phyloP scores from a whole-genome alignment of 2,329 filamentous ascomycete genomes.

The Aspergillus bombycis region DNA sequence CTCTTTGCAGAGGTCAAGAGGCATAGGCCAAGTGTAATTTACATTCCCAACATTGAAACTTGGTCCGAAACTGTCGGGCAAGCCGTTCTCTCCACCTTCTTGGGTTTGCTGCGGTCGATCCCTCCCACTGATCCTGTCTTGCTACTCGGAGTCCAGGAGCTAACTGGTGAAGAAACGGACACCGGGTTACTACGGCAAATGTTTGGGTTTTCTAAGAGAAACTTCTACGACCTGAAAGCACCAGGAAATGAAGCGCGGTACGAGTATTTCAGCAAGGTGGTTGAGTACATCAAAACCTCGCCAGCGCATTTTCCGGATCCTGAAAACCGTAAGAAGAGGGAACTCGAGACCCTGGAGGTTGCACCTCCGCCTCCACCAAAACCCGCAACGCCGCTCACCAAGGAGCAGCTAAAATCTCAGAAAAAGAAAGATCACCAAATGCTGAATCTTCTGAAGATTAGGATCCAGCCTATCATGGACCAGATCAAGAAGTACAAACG shows the following conservation, averaged over 20 bases:
- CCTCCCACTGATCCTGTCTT: constrained; percentile 89
- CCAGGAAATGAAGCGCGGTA: constrained; percentile 67
- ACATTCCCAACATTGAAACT: constrained; percentile 83
- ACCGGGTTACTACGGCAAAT: constrained; percentile 70
- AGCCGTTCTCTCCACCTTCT: constrained; percentile 74
- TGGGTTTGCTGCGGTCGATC: constrained; percentile 77
- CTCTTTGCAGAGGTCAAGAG: constrained; percentile 90
- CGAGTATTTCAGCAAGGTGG: constrained; percentile 77
- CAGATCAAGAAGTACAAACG: constrained; percentile 93
- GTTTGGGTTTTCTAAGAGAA: constrained; percentile 83
- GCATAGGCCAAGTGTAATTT: constrained; percentile 94
- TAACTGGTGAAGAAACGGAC: constrained; percentile 64
- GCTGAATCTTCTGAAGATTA: constrained; percentile 84
- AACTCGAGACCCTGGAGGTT: constrained; percentile 74
- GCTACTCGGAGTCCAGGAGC: constrained; percentile 81
- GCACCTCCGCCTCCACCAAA: constrained; percentile 73
- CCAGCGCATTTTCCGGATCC: constrained; percentile 88
- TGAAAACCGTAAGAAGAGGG: constrained; percentile 80
- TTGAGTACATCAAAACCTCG: constrained; percentile 75
- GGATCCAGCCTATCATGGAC: constrained; percentile 94
- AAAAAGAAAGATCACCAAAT: constrained; percentile 81
- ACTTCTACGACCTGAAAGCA: constrained; percentile 69
- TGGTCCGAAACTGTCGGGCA: constrained; percentile 77
- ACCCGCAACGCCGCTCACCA: constrained; percentile 64
- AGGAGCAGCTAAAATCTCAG: constrained; percentile 78